A percentile compares a stretch with the other conserved stretches of the same genome.
These are phyloP conservation scores for Heritiera fomes DNA, from an alignment of 345 rosid species.

Conservation along the genomic window DNA sequence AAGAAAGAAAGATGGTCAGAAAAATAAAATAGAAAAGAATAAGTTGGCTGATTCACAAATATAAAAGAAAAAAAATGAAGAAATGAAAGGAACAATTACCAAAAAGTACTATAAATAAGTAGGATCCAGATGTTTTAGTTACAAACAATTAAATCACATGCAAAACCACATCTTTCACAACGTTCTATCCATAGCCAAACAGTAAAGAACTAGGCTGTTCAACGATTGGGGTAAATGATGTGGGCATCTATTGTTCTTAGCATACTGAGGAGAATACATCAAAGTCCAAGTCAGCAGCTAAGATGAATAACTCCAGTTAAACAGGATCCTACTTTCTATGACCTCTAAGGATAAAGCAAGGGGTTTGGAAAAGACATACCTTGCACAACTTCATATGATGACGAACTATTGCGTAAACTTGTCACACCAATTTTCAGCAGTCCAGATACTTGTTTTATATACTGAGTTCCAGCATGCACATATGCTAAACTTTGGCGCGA, in stretches of 20 bases:
- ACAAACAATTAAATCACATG: slow-evolving; percentile 1
- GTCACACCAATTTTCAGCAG: slow-evolving; percentile 87
- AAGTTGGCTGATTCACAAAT: background rate
- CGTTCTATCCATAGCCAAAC: background rate
- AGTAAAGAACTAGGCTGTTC: background rate
- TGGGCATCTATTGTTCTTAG: slow-evolving; percentile 3
- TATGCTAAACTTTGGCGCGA: slow-evolving; percentile 89
- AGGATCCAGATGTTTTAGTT: background rate
- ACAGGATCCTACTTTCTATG: background rate
- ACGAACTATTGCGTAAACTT: slow-evolving; percentile 84
- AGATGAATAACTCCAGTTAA: slow-evolving; percentile 4
- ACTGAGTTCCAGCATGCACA: slow-evolving; percentile 89
- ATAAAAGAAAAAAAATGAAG: background rate
- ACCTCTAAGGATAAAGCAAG: background rate
- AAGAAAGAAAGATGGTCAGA: background rate
- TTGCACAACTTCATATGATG: slow-evolving; percentile 85
- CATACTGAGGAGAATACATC: background rate
- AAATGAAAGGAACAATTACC: slow-evolving; percentile 3
- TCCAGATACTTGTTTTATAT: slow-evolving; percentile 93
- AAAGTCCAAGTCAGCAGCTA: background rate
- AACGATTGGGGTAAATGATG: background rate
- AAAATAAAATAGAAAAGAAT: slow-evolving; percentile 16
- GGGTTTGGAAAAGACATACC: slow-evolving; percentile 45
- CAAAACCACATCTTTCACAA: slow-evolving; percentile 9
- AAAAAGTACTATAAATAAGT: background rate